Conservation (phyloP, 768 basidiomycete genomes). For the Ramaria rubella region DNA sequence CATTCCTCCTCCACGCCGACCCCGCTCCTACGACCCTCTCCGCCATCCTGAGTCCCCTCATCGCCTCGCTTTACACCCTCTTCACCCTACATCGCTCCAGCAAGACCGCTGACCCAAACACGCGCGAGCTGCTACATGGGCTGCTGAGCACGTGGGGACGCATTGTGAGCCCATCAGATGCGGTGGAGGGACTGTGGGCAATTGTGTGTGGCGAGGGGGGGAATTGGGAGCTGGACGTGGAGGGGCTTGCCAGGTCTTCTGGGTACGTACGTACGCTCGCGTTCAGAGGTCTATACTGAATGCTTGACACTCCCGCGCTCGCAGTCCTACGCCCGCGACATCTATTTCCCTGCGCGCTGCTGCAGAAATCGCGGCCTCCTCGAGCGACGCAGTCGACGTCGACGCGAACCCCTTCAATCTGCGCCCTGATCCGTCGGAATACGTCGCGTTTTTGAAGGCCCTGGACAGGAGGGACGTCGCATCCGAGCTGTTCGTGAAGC, state of each 20-base stretch:
- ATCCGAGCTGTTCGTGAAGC: conserved; percentile 64
- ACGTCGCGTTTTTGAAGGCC: conserved; percentile 58
- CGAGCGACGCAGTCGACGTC: conserved; percentile 36
- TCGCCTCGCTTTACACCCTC: conserved; percentile 61
- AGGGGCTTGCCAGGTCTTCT: conserved; percentile 28
- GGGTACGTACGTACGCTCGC: neutral
- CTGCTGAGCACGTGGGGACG: conserved; percentile 73
- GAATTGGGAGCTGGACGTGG: conserved; percentile 51
- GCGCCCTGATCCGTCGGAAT: conserved; percentile 68
- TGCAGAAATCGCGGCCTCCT: conserved; percentile 36
- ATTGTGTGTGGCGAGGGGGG: conserved; percentile 46
- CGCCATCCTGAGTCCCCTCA: conserved; percentile 58
- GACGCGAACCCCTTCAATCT: conserved; percentile 56
- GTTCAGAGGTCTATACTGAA: too few relatives aligned
- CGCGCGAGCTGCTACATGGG: conserved; percentile 53
- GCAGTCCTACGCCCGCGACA: conserved; percentile 21
- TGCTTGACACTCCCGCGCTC: neutral
- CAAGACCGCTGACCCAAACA: conserved; percentile 57
- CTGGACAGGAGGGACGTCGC: conserved; percentile 64
- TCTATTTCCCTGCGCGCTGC: conserved; percentile 46
- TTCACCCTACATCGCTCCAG: conserved; percentile 44
- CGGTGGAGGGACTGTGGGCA: conserved; percentile 48
- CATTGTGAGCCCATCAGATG: conserved; percentile 48
- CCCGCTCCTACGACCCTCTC: conserved; percentile 67
- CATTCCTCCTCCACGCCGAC: conserved; percentile 67